Percentiles rank a stretch among this genome's conserved stretches.
phyloP scores from a whole-genome alignment of 768 basidiomycete species.

The Tricholomella constricta region DNA sequence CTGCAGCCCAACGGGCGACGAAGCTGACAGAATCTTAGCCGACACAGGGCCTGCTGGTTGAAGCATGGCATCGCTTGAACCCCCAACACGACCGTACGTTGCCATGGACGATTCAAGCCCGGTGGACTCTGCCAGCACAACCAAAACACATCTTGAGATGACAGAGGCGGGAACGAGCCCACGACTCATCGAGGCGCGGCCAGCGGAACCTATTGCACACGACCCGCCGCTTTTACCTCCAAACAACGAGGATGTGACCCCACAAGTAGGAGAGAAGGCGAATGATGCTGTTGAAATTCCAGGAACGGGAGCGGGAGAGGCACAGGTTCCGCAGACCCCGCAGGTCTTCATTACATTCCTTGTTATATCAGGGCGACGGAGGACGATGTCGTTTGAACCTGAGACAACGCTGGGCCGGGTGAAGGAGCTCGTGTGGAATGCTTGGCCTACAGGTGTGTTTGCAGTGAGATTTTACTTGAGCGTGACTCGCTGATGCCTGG shows the following conservation, averaged over 20 bases:
- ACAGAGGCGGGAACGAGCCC: conserved; percentile 3
- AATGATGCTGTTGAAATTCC: neutral
- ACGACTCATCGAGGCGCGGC: neutral
- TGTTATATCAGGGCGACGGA: conserved; percentile 65
- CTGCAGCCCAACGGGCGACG: neutral
- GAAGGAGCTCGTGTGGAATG: conserved; percentile 83
- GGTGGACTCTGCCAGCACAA: conserved; percentile 19
- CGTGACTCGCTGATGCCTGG: neutral
- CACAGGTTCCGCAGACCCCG: conserved; percentile 54
- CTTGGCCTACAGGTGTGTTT: conserved; percentile 70
- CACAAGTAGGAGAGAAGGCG: conserved; percentile 2
- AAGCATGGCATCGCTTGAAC: conserved; percentile 20
- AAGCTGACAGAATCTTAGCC: neutral
- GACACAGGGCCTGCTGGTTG: neutral
- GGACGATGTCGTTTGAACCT: conserved; percentile 76
- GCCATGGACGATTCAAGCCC: conserved; percentile 3
- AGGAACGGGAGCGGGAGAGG: conserved; percentile 4
- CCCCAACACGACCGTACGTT: conserved; percentile 14
- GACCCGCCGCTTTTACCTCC: conserved; percentile 8
- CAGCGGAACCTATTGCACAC: conserved; percentile 10
- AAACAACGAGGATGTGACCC: neutral
- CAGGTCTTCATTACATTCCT: conserved; percentile 72
- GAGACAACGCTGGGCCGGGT: conserved; percentile 74
- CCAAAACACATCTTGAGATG: conserved; percentile 18
- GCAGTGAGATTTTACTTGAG: too few relatives aligned